phyloP scores from a whole-genome alignment of 73 alveolate genomes.

The Paramecium tetraurelia region DNA sequence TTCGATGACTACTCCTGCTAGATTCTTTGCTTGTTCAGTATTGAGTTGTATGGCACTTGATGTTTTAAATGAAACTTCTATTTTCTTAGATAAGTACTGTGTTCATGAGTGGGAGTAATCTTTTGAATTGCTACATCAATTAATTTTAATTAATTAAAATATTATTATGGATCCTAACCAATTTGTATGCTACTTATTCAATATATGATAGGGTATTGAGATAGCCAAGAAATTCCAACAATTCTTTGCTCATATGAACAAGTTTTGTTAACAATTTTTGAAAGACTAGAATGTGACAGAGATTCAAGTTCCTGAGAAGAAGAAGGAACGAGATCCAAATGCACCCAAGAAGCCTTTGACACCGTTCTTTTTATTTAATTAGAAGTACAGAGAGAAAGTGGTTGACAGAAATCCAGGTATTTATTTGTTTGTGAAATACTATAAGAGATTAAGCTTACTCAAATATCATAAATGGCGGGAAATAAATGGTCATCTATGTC shows the following conservation, averaged over 20 bases:
- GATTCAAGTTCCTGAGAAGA: not conserved
- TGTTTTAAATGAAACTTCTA: slow-evolving; percentile 72
- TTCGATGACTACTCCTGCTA: slow-evolving; percentile 74
- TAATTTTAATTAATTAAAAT: not conserved
- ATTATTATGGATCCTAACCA: not conserved
- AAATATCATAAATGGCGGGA: slow-evolving; percentile 21
- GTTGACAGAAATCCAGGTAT: not conserved
- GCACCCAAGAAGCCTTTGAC: not conserved
- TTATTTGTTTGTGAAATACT: not conserved
- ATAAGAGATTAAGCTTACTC: not conserved
- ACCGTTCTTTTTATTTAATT: not conserved
- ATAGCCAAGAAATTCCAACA: not conserved
- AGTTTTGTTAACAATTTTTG: not conserved
- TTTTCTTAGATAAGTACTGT: slow-evolving; percentile 67
- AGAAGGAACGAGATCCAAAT: not conserved
- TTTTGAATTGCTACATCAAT: slow-evolving; percentile 51
- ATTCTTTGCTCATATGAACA: not conserved
- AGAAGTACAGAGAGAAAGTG: not conserved
- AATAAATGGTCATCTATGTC: not conserved
- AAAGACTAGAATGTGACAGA: not conserved
- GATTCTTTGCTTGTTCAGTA: slow-evolving; percentile 48
- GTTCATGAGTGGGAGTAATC: slow-evolving; percentile 68
- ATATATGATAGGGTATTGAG: not conserved
- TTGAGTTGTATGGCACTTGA: slow-evolving; percentile 75
- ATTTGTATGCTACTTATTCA: not conserved